A percentile compares a stretch with the other conserved stretches of the same genome.
Conservation (phyloP, 164 flowering plant genomes). For the Berberis vulgaris region DNA sequence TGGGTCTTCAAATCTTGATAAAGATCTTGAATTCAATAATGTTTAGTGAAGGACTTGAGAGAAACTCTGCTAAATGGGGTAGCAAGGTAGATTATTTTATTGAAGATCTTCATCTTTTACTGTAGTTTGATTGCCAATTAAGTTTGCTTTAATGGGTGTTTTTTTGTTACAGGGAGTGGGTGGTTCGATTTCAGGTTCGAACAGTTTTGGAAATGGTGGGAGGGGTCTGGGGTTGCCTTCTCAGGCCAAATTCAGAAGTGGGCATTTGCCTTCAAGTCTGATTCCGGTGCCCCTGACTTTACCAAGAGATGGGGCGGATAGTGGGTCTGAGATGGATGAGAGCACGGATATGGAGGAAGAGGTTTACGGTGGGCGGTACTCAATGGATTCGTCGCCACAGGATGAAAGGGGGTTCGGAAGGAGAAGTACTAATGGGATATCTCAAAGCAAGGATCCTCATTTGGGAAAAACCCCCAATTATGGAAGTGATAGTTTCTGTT, state of each 20-base stretch:
- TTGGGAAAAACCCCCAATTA: constrained; percentile 11
- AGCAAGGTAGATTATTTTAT: no score
- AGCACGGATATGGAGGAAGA: constrained; percentile 58
- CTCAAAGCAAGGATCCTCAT: constrained; percentile 10
- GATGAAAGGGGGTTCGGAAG: constrained; percentile 14
- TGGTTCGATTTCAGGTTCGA: no score
- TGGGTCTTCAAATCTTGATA: no score
- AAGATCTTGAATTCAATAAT: no score
- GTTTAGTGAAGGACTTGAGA: no score
- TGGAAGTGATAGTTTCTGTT: constrained; percentile 19
- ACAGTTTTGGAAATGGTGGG: constrained; percentile 14
- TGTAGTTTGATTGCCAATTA: no score
- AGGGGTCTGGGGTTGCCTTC: constrained; percentile 60
- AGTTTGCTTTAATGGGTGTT: no score
- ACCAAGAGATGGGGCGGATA: constrained; percentile 28
- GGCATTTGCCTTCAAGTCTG: constrained; percentile 43
- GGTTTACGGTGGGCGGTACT: constrained; percentile 46
- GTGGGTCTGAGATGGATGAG: constrained; percentile 48
- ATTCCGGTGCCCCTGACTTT: constrained; percentile 31
- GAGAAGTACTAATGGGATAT: constrained; percentile 12
- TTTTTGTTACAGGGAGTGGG: no score
- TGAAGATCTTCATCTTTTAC: no score
- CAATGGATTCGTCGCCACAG: constrained; percentile 46
- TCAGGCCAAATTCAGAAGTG: constrained; percentile 51
- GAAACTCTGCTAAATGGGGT: no score